A percentile compares a stretch with the other conserved stretches of the same genome.
Conservation (phyloP, 2,329 filamentous ascomycete species). For the Venturia aucupariae region DNA sequence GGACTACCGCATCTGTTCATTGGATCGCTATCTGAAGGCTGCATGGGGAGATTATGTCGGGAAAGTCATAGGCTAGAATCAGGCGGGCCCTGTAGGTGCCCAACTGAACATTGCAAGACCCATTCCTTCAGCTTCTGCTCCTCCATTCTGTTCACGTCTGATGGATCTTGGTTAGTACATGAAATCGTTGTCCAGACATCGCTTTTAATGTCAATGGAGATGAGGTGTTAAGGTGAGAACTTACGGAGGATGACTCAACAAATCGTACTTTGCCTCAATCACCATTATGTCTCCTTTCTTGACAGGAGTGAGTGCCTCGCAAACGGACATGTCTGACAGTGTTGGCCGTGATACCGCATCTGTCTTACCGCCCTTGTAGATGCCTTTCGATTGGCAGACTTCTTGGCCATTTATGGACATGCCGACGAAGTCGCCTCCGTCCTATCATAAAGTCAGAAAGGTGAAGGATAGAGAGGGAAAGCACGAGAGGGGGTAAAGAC, state of each 20-base stretch:
- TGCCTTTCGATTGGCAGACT: not conserved
- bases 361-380: not conserved
- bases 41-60: too few relatives aligned
- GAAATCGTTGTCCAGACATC: not conserved
- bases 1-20: too few relatives aligned
- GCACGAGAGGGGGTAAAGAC: not conserved
- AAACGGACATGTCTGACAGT: constrained; percentile 3
- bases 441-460: too few relatives aligned
- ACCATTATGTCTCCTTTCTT: constrained; percentile 12
- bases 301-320: constrained; percentile 3
- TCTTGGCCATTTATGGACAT: not conserved
- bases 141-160: not conserved
- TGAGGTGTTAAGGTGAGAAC: not conserved
- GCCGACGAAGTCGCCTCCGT: constrained; percentile 7
- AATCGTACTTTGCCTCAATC: constrained; percentile 11
- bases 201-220: too few relatives aligned
- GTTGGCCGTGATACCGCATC: not conserved
- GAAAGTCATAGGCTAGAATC: too few relatives aligned
- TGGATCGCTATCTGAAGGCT: too few relatives aligned
- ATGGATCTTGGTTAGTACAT: not conserved
- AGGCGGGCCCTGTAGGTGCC: too few relatives aligned
- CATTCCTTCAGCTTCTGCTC: not conserved
- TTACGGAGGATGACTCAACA: constrained; percentile 10
- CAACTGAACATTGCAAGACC: not conserved
- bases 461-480: not conserved